Conservation (phyloP, 2,329 filamentous ascomycete species). For the Pseudocercospora crystallina region DNA sequence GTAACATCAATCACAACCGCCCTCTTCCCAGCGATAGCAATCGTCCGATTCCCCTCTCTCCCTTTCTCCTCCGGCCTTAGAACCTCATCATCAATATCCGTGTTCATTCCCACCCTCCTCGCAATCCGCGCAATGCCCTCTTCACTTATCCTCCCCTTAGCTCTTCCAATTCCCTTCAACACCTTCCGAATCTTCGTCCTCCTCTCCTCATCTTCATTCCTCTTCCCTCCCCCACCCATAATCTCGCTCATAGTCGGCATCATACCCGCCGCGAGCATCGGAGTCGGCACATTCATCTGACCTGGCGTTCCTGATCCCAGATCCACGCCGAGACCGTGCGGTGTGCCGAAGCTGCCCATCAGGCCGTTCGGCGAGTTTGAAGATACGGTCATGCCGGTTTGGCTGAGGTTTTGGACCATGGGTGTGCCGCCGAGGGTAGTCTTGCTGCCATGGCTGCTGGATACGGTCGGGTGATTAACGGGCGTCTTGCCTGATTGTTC, state of each 20-base stretch:
- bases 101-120: constrained; percentile 63
- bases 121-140: constrained; percentile 72
- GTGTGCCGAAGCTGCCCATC: constrained; percentile 32
- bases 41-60: constrained; percentile 30
- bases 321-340: constrained; percentile 31
- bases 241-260: constrained; percentile 43
- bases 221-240: constrained; percentile 41
- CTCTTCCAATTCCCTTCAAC: constrained; percentile 65
- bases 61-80: constrained; percentile 15
- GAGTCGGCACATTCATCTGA: constrained; percentile 37
- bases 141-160: constrained; percentile 70
- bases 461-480: constrained; percentile 32
- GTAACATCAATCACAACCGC: constrained; percentile 36
- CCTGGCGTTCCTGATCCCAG: constrained; percentile 40
- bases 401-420: constrained; percentile 35
- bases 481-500: constrained; percentile 41
- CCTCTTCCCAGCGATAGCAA: constrained; percentile 39
- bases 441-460: constrained; percentile 31
- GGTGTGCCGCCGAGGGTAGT: constrained; percentile 31
- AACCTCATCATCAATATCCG: constrained; percentile 28
- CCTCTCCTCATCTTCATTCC: constrained; percentile 55
- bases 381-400: constrained; percentile 25
- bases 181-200: constrained; percentile 57
- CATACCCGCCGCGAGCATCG: constrained; percentile 40
- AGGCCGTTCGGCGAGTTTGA: constrained; percentile 17